Conservation (phyloP, 2,329 filamentous ascomycete species). For the Pezicula rhizophila region DNA sequence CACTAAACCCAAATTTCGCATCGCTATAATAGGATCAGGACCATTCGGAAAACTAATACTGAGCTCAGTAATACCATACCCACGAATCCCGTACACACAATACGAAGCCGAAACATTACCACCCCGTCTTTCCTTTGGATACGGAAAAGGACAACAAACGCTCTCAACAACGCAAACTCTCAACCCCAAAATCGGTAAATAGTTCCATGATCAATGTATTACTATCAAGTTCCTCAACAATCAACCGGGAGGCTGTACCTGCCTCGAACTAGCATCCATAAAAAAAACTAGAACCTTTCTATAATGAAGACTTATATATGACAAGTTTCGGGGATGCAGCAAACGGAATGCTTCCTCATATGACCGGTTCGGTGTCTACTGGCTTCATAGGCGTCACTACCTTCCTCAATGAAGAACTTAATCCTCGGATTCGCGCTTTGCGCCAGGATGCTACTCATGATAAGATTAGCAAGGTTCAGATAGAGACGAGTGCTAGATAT, state of each 20-base stretch:
- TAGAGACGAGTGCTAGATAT: slow-evolving; percentile 4
- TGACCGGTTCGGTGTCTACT: slow-evolving; percentile 9
- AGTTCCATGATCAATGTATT: too few species aligned
- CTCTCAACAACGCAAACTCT: slow-evolving; percentile 2
- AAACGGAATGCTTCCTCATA: slow-evolving; percentile 10
- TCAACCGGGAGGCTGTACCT: slow-evolving; percentile 1
- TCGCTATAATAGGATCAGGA: slow-evolving; percentile 7
- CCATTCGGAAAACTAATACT: slow-evolving; percentile 10
- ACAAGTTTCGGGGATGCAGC: slow-evolving; percentile 10
- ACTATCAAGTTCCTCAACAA: too few species aligned
- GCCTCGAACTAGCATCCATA: slow-evolving; percentile 6
- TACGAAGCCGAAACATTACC: slow-evolving; percentile 8
- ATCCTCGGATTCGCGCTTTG: slow-evolving; percentile 4
- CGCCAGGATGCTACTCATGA: slow-evolving; percentile 5
- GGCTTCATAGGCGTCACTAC: slow-evolving; percentile 8
- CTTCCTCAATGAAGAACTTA: slow-evolving; percentile 8
- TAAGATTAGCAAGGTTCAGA: slow-evolving; percentile 4
- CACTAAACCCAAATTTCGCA: slow-evolving; percentile 2
- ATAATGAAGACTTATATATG: slow-evolving; percentile 6
- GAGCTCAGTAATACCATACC: slow-evolving; percentile 4
- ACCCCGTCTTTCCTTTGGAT: slow-evolving; percentile 7
- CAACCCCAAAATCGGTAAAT: neutral
- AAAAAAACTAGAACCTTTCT: slow-evolving; percentile 2
- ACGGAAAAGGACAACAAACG: slow-evolving; percentile 6
- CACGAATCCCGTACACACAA: slow-evolving; percentile 4